These are phyloP conservation scores for Linnemannia hyalina DNA, from an alignment of 192 early-diverging fungal genomes.

Conservation along the genomic window DNA sequence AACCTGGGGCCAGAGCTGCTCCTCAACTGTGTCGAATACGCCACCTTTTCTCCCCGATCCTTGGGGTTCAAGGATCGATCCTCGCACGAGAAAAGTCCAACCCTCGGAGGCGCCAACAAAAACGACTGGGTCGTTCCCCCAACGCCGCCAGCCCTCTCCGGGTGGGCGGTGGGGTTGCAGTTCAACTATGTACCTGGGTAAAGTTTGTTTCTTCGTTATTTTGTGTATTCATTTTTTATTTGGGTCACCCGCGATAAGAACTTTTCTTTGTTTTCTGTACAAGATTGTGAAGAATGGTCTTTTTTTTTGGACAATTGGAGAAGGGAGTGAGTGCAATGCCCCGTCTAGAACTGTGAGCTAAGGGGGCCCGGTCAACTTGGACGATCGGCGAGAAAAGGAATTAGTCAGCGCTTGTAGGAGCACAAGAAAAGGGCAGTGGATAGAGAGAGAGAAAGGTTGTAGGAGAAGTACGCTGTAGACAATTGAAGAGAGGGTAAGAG, in stretches of 20 bases:
- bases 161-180: constrained; percentile 46
- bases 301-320: neutral
- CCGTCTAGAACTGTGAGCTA: neutral
- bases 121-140: constrained; percentile 39
- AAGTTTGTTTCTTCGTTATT: constrained; percentile 1
- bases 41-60: constrained; percentile 44
- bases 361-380: neutral
- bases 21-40: constrained; percentile 38
- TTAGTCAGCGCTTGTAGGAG: too few species aligned
- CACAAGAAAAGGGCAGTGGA: neutral
- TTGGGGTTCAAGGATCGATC: constrained; percentile 43
- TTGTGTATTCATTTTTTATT: neutral
- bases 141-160: constrained; percentile 23
- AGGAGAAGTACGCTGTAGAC: too few species aligned
- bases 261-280: neutral
- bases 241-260: neutral
- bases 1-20: constrained; percentile 32
- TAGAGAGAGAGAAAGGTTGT: neutral
- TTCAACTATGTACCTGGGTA: constrained; percentile 37
- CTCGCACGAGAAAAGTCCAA: constrained; percentile 18
- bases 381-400: neutral
- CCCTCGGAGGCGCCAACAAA: constrained; percentile 10
- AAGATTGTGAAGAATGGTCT: neutral
- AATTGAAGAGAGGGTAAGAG: too few species aligned
- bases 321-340: neutral